These are phyloP conservation scores for Pulveroboletus sp. DNA, from an alignment of 768 basidiomycete genomes.

Conservation along the genomic window DNA sequence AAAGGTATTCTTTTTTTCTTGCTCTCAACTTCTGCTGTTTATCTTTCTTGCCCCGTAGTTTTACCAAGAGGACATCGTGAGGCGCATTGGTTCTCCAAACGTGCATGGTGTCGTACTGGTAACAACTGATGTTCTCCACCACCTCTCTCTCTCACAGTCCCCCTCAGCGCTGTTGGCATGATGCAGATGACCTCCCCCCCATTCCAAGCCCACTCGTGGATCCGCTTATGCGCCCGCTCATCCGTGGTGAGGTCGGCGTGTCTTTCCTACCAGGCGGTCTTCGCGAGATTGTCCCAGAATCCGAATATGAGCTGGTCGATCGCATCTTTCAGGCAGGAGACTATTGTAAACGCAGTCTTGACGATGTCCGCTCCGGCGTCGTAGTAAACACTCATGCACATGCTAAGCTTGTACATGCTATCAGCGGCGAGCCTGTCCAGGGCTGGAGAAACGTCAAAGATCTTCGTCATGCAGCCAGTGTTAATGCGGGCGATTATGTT, in stretches of 20 bases:
- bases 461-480: constrained; percentile 50
- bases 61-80: constrained; percentile 66
- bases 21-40: neutral
- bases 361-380: constrained; percentile 72
- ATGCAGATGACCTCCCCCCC: constrained; percentile 64
- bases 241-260: constrained; percentile 79
- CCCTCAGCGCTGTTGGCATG: constrained; percentile 83
- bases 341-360: constrained; percentile 71
- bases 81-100: constrained; percentile 37
- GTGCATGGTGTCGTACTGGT: constrained; percentile 66
- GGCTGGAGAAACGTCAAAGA: constrained; percentile 62
- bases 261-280: constrained; percentile 53
- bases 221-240: constrained; percentile 70
- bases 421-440: constrained; percentile 53
- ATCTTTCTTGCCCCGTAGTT: constrained; percentile 36
- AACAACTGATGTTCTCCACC: constrained; percentile 15
- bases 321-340: constrained; percentile 77
- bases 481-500: constrained; percentile 80
- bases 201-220: constrained; percentile 44
- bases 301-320: constrained; percentile 65
- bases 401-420: constrained; percentile 70
- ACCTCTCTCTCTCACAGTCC: constrained; percentile 5
- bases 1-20: constrained; percentile 24
- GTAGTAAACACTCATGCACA: constrained; percentile 59
- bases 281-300: constrained; percentile 69